Base-by-base conservation (phyloP, 805 yeast species). In the Saccharomycopsis fibuligera region DNA sequence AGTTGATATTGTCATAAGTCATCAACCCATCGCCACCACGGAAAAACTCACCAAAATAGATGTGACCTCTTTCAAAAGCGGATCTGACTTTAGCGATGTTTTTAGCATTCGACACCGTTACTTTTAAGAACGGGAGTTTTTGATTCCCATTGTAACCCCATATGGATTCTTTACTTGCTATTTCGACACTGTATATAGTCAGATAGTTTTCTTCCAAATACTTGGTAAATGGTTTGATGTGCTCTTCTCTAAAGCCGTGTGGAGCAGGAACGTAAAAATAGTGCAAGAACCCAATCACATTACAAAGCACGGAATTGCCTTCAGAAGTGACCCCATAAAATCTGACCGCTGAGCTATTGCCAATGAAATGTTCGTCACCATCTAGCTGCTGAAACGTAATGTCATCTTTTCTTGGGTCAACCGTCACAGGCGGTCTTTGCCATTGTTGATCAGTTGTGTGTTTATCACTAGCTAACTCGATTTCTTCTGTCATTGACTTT, bases 241-340 rank as follows among this genome's bases (percentile, higher is more conserved):
- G 83, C 23, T 69, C 75, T 41, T 72, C 70, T 29, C 75, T 67
- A 59, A 90, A 85, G 4, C 86, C 88, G 38, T 75, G 69, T 2
- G 99, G 99, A 9, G 87, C 90, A 0, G 97, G 96, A 10, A 86
- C 95, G 58, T 87, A 93, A 53, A 93, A 75, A 63, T 93, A 93
- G 62, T 95, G 99, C 48, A 76, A 62, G 62, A 95, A 93, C 5
- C 95, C 96, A 2, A 83, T 76, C 14, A 93, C 93, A 57, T 85
- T 88, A 68, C 98, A 90, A 56, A 90, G 72, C 19, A 93, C 86
- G 0, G 97, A 86, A 60, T 88, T 70, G 3, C 99, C 99, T 48
- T 78, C 82, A 49, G 73, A 77, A 1, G 98, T 89, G 35, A 95
- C 89, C 49, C 99, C 99, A 64, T 90, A 93, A 60, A 95, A 83